A percentile compares a stretch with the other conserved stretches of the same genome.
phyloP scores from a whole-genome alignment of 2,329 filamentous ascomycete species.

The Cytospora leucostoma region DNA sequence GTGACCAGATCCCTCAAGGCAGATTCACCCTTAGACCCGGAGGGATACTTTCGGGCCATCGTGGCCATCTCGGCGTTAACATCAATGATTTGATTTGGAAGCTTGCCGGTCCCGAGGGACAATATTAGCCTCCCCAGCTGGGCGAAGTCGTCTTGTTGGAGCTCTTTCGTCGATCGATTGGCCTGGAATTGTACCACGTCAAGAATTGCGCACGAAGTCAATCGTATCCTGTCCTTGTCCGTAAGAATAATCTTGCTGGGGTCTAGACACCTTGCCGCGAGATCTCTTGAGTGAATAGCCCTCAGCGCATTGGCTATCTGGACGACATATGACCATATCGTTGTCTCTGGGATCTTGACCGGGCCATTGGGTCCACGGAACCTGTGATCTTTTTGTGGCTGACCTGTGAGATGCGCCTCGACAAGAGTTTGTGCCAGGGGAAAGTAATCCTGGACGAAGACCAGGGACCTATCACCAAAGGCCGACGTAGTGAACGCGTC shows the following conservation, averaged over 20 bases:
- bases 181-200: conserved; percentile 86
- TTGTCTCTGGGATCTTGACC: conserved; percentile 63
- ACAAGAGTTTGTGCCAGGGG: conserved; percentile 86
- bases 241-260: conserved; percentile 88
- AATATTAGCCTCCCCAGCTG: conserved; percentile 84
- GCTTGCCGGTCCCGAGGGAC: conserved; percentile 73
- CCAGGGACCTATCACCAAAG: conserved; percentile 91
- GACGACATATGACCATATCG: conserved; percentile 88
- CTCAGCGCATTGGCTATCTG: conserved; percentile 89
- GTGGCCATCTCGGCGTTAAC: conserved; percentile 52
- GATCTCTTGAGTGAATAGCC: conserved; percentile 75
- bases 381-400: conserved; percentile 43
- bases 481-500: conserved; percentile 92
- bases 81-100: conserved; percentile 54
- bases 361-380: conserved; percentile 37
- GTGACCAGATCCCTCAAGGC: conserved; percentile 77
- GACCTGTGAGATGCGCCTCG: conserved; percentile 69
- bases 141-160: conserved; percentile 85
- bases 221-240: conserved; percentile 82
- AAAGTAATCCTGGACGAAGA: conserved; percentile 92
- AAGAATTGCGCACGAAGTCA: conserved; percentile 85
- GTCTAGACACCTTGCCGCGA: conserved; percentile 85
- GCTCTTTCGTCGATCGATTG: conserved; percentile 66
- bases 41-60: conserved; percentile 23
- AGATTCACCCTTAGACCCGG: conserved; percentile 24